Base-by-base conservation (phyloP, 306 rosid species). In the Hippophae rhamnoides region DNA sequence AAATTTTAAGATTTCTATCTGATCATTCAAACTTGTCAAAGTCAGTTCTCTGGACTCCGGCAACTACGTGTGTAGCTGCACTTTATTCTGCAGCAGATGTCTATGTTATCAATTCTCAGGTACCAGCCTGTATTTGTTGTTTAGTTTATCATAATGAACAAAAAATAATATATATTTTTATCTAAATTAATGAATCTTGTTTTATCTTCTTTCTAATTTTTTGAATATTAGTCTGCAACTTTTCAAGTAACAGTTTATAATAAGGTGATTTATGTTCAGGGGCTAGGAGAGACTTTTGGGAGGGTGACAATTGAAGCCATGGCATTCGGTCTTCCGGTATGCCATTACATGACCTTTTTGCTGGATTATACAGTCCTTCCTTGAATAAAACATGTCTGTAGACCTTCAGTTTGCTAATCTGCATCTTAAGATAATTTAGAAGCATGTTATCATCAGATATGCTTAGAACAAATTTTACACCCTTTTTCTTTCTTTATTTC, bases 261-360 rank as follows among this genome's bases (percentile, higher is more conserved):
- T 69, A 65, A 71, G 71, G 54, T 52, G 53, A 76, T 45, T 67
- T 55, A 8, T 70, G 65, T 70, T 66, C 79, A 90, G 95, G 97
- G 94, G 68, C 59, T 77, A 59, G 97, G 95, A 74, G 97, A 90
- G 79, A 90, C 97, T 18, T 90, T 90, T 61, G 97, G 95, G 58
- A 72, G 97, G 27, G 97, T 90, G 66, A 84, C 97, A 42, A 76
- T 90, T 57, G 97, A 90, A 82, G 97, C 95, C 62, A 84, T 87
- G 97, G 82, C 97, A 52, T 90, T 87, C 66, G 90, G 97, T 68
- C 90, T 90, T 68, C 94, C 94, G 90, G 97, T 90, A 85, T 58
- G 95, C 67, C 56, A 18, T 63, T 18, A 7, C 61, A 50, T 68
- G 52, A 12, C 58, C 67, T 23, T 41, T 46, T 63, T 70, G 43